A percentile compares a stretch with the other conserved stretches of the same genome.
Evolutionary conservation across 768 basidiomycete genomes (phyloP).

Genomic region (Psilocybe sp.): DNA sequence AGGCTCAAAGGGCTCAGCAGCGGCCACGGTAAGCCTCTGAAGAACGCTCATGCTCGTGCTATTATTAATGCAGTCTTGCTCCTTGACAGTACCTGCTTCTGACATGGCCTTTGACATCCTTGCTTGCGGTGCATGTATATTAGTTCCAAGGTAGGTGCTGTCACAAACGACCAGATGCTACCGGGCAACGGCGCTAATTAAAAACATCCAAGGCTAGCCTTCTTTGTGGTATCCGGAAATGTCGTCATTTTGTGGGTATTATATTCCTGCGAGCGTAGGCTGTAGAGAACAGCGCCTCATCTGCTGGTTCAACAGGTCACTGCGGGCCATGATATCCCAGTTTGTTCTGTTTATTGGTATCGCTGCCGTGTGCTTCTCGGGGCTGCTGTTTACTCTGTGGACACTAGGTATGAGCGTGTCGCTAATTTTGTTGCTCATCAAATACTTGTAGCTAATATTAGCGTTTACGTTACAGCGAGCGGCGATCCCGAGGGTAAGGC

Average conservation of each 20-base stretch:
- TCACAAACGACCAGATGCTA: background rate
- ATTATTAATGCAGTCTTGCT: constrained; percentile 1
- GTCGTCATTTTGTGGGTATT: constrained; percentile 68
- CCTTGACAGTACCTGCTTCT: constrained; percentile 43
- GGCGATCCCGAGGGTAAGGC: constrained; percentile 21
- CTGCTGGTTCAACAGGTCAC: constrained; percentile 43
- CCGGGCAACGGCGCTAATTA: too few species aligned
- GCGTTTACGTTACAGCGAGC: constrained; percentile 21
- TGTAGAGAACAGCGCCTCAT: background rate
- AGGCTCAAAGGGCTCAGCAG: constrained; percentile 60
- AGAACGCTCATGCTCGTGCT: constrained; percentile 2
- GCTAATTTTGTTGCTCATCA: background rate
- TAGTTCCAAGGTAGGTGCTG: constrained; percentile 66
- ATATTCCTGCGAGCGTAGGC: background rate
- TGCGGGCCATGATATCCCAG: constrained; percentile 80
- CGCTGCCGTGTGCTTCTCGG: constrained; percentile 79
- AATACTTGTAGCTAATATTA: constrained; percentile 1
- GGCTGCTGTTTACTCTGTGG: constrained; percentile 56
- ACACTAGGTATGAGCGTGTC: constrained; percentile 30
- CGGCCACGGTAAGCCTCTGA: constrained; percentile 43
- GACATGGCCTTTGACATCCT: constrained; percentile 79
- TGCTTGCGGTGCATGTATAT: constrained; percentile 79
- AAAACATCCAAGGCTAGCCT: constrained; percentile 53
- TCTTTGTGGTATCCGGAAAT: constrained; percentile 77
- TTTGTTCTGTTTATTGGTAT: constrained; percentile 79